Evolutionary conservation across 1,284 basidiomycete genomes (phyloP), one percentile per base, ranked within the genome.

Genomic region (Moesziomyces sp.): DNA sequence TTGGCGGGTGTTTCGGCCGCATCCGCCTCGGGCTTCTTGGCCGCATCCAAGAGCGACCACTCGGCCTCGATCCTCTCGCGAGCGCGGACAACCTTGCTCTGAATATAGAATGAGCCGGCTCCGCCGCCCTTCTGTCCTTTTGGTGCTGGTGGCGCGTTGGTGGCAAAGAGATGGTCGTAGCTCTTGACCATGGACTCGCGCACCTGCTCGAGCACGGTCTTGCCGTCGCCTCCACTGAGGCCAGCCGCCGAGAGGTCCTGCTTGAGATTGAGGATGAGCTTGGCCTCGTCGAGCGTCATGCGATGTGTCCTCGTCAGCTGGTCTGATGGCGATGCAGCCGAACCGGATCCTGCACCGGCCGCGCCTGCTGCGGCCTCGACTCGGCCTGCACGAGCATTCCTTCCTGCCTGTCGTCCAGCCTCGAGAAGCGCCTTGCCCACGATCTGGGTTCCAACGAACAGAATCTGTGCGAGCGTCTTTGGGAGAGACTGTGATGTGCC

Each of bases 271-370:
- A 99, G 86, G 82, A 99, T 95, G 66, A 97, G 86, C 78, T 91
- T 91, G 24, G 97, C 97, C 86, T 99, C 97, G 76, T 99, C 96
- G 74, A 97, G 82, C 23, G 93, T 94, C 95, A 99, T 97, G 47
- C 91, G 89, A 81, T 95, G 91, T 74, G 92, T 89, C 66, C 92
- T 88, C 56, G 92, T 81, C 24, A 82, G 70, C 50, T 73, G 62
- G 46, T 81, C 78, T 10, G 72, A 74, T 14, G 77, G 58, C 45
- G 76, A 73, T 52, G 84, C 85, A 40, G 70, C 77, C 24, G 79
- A 74, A 3, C 79, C 76, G 44, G 80, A 74, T 5, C 83, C 73
- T 21, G 82, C 83, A 9, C 83, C 81, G 60, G 93, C 91, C 58
- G 89, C 89, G 44, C 91, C 90, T 16, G 87, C 91, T 13, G 66